Base-by-base conservation (phyloP, 805 yeast species). In the Maudiozyma saulgeensis region DNA sequence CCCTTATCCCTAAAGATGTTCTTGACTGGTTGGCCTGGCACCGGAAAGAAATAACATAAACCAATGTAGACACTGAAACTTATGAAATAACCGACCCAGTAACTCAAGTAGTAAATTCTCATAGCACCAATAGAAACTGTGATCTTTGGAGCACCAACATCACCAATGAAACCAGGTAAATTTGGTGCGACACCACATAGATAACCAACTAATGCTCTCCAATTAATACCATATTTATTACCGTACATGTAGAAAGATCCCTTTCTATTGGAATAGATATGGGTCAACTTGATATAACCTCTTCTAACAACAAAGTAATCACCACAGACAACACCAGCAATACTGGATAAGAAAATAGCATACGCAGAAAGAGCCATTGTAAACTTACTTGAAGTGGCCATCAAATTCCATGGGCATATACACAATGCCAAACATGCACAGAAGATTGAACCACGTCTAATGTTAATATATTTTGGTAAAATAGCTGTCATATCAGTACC, bases 361-460 rank as follows among this genome's bases (percentile, higher is more conserved):
- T 87, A 87, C 0, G 95, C 93, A 37, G 85, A 76, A 49, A 88
- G 69, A 59, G 86, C 87, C 12, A 89, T 82, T 32, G 93, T 82
- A 69, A 87, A 87, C 67, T 76, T 81, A 40, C 81, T 79, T 1
- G 88, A 79, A 6, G 85, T 73, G 4, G 84, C 72, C 62, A 82
- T 72, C 61, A 87, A 76, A 58, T 86, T 77, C 96, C 96, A 87
- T 44, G 96, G 96, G 61, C 89, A 82, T 53, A 86, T 80, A 51
- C 80, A 77, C 52, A 82, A 73, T 0, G 88, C 87, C 48, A 87
- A 65, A 11, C 72, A 67, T 0, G 95, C 95, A 68, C 93, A 84
- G 45, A 88, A 67, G 64, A 77, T 83, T 3, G 87, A 82, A 61
- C 95, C 95, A 63, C 96, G 77, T 64, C 95, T 74, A 58, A 87